These are phyloP conservation scores for Phytophthora tubulina DNA, from an alignment of 352 stramenopile genomes.

Conservation along the genomic window DNA sequence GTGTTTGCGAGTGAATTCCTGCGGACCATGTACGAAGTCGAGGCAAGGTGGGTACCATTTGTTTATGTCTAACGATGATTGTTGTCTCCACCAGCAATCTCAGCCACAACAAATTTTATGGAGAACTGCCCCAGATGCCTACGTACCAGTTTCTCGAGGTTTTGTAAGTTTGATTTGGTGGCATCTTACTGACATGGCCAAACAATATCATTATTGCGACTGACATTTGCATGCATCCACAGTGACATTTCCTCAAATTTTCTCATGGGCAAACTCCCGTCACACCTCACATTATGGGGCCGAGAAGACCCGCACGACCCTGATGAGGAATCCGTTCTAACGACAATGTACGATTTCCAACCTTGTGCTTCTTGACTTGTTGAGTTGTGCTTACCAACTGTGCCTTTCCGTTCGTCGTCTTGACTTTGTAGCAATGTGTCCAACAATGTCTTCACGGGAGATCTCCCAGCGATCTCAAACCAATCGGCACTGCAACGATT, in stretches of 20 bases:
- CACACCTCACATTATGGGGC: constrained; percentile 50
- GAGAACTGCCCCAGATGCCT: constrained; percentile 41
- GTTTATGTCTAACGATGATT: constrained; percentile 13
- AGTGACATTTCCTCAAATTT: constrained; percentile 71
- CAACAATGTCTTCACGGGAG: constrained; percentile 53
- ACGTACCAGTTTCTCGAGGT: constrained; percentile 47
- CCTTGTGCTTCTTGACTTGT: neutral
- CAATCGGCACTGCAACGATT: constrained; percentile 55
- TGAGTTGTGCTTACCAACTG: neutral
- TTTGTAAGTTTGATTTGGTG: constrained; percentile 42
- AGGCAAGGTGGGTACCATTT: too few species aligned
- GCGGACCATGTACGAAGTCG: constrained; percentile 53
- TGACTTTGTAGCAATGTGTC: constrained; percentile 54
- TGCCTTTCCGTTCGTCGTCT: neutral
- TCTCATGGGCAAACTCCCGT: constrained; percentile 52
- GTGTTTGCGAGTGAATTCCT: constrained; percentile 62
- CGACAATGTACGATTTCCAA: constrained; percentile 49
- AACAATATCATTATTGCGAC: neutral
- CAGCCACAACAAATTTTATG: constrained; percentile 60
- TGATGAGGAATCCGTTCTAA: constrained; percentile 53
- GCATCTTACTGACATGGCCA: too few species aligned
- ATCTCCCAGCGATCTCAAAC: constrained; percentile 54
- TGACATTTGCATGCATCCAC: constrained; percentile 5
- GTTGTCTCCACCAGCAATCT: constrained; percentile 48
- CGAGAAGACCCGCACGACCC: constrained; percentile 62